These are phyloP conservation scores for Maudiozyma pseudohumilis DNA, from an alignment of 805 yeast species.

Conservation along the genomic window DNA sequence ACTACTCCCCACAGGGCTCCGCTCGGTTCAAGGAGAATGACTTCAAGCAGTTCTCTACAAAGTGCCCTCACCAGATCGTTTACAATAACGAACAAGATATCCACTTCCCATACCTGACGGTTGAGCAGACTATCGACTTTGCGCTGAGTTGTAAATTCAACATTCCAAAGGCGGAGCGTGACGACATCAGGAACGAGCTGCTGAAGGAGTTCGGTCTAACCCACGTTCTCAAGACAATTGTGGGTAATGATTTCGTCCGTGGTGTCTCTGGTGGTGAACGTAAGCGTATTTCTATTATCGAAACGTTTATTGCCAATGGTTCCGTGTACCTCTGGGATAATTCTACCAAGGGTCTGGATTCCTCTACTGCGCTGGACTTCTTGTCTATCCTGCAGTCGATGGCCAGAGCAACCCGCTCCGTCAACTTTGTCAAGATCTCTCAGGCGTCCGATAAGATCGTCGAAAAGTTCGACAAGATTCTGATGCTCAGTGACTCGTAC, in stretches of 20 bases:
- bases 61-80: conserved; percentile 22
- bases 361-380: conserved; percentile 41
- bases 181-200: conserved; percentile 19
- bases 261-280: conserved; percentile 65
- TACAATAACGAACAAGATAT: conserved; percentile 45
- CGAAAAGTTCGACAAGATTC: conserved; percentile 39
- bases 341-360: conserved; percentile 42
- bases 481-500: conserved; percentile 38
- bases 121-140: conserved; percentile 46
- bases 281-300: conserved; percentile 56
- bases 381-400: conserved; percentile 35
- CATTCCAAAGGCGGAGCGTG: conserved; percentile 20
- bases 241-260: conserved; percentile 53
- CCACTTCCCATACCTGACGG: conserved; percentile 48
- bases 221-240: conserved; percentile 48
- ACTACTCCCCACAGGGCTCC: conserved; percentile 17
- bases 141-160: conserved; percentile 40
- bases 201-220: conserved; percentile 33
- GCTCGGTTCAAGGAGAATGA: conserved; percentile 18
- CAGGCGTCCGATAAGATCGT: conserved; percentile 42
- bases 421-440: conserved; percentile 39
- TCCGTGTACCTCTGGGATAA: conserved; percentile 45
- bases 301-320: conserved; percentile 39
- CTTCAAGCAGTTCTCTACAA: conserved; percentile 12
- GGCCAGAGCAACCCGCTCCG: conserved; percentile 32